Evolutionary conservation across 2,329 filamentous ascomycete species (phyloP), one percentile per base, ranked within the genome.

Genomic region (Parastagonospora avenae): DNA sequence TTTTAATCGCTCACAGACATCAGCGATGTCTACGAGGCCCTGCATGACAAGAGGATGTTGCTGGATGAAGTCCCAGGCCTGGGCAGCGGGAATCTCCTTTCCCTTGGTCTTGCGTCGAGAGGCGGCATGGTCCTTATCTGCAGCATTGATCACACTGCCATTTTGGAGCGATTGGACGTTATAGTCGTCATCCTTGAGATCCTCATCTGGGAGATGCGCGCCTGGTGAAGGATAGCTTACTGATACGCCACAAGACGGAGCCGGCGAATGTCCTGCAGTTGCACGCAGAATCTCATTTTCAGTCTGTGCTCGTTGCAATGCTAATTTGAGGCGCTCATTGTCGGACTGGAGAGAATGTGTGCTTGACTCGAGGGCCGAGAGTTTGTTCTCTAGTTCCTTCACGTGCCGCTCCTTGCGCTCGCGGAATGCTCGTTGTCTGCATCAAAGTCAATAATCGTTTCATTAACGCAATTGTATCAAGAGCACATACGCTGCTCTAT

Each of bases 351-450:
- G 83, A 30, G 84, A 82, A 48, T 86, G 83, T 44, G 90, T 89
- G 42, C 87, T 85, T 52, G 86, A 85, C 70, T 96, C 89, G 29
- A 97, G 85, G 42, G 80, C 82, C 42, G 85, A 87, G 27, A 97
- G 85, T 72, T 96, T 94, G 50, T 86, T 84, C 75, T 97, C 92
- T 19, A 97, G 86, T 54, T 97, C 92, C 72, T 92, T 92, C 56
- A 97, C 92, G 68, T 96, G 92, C 50, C 87, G 88, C 73, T 97
- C 93, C 75, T 97, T 97, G 62, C 93, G 88, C 75, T 97, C 93
- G 54, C 93, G 91, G 74, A 97, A 97, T 29, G 94, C 93, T 64
- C 93, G 88, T 81, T 97, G 94, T 41, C 93, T 97, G 59, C 35
- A n/a, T 11, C 27, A 14, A 12, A 24, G 45, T 53, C 51, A 48